phyloP scores from a whole-genome alignment of 805 yeast species.

The Starmerella stigmatis region DNA sequence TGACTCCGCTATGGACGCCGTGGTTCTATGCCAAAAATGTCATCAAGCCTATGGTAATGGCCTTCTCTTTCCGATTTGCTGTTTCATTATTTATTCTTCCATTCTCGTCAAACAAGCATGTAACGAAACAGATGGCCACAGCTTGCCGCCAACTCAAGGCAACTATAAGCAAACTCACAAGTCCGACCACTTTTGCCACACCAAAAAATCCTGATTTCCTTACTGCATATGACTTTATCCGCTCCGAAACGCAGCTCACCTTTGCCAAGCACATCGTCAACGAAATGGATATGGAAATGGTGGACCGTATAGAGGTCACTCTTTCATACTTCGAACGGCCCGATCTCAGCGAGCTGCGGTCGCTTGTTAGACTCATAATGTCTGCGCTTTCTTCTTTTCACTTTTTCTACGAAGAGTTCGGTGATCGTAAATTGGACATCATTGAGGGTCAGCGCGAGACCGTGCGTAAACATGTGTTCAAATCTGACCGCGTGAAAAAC shows the following conservation, averaged over 20 bases:
- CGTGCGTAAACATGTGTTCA: not conserved
- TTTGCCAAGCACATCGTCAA: slow-evolving; percentile 17
- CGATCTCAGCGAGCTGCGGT: slow-evolving; percentile 25
- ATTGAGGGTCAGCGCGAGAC: not conserved
- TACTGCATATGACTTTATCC: slow-evolving; percentile 10
- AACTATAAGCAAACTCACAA: slow-evolving; percentile 4
- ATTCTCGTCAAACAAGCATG: slow-evolving; percentile 24
- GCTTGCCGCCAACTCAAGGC: slow-evolving; percentile 13
- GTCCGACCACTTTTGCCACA: not conserved
- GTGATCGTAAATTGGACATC: slow-evolving; percentile 8
- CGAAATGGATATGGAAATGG: slow-evolving; percentile 20
- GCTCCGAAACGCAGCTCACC: slow-evolving; percentile 12
- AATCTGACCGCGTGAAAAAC: not conserved
- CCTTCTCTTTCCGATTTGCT: slow-evolving; percentile 22
- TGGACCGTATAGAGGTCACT: slow-evolving; percentile 21
- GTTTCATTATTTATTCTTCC: slow-evolving; percentile 26
- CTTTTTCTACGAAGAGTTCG: slow-evolving; percentile 20
- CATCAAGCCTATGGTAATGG: slow-evolving; percentile 26
- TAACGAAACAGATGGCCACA: slow-evolving; percentile 16
- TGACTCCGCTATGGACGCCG: slow-evolving; percentile 26
- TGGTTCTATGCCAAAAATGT: slow-evolving; percentile 20
- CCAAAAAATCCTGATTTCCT: slow-evolving; percentile 20
- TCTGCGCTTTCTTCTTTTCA: slow-evolving; percentile 22
- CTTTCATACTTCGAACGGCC: slow-evolving; percentile 25
- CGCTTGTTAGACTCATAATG: slow-evolving; percentile 21